Evolutionary conservation across 345 rosid genomes (phyloP), one percentile per base, ranked within the genome.

Genomic region (Aurinia saxatilis): DNA sequence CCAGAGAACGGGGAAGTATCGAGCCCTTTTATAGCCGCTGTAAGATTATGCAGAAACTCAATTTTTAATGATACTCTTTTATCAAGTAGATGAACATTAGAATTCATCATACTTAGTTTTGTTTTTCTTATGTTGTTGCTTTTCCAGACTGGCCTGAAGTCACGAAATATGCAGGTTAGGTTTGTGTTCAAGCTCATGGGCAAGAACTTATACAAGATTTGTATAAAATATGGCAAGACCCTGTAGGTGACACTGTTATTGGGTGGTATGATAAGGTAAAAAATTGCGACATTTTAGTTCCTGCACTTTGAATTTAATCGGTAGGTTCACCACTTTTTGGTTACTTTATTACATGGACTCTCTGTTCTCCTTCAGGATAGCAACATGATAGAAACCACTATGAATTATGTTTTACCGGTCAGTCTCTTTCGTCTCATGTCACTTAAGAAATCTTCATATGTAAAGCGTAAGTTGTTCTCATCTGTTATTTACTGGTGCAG

Each of bases 141-240:
- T 93, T 97, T 39, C 99, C 90, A 70, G 99, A 93, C 73, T 93
- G 99, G 99, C 99, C 99, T 38, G 99, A 93, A 81, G 99, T 93
- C 48, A 93, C 99, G 25, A 93, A 93, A 66, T 93, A 93, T 57
- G 99, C 97, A 0, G 99, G 99, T 61, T 71, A 90, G 23, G 99
- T 93, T 53, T 93, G 99, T 76, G 97, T 97, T 73, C 99, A 93
- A 81, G 96, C 99, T 82, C 99, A 90, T 67, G 73, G 99, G 38
- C 96, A 93, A 72, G 99, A 93, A 77, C 97, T 93, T 58, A 93
- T 93, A 60, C 99, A 93, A 71, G 99, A 93, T 64, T 77, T 93
- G 79, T 93, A 86, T 73, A 93, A 87, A 82, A 90, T 96, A 41
- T 93, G 99, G 99, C 93, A 93, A 37, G 99, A 93, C 81, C 97